Conservation (phyloP, 2,329 filamentous ascomycete species). For the Coniochaeta ligniaria region DNA sequence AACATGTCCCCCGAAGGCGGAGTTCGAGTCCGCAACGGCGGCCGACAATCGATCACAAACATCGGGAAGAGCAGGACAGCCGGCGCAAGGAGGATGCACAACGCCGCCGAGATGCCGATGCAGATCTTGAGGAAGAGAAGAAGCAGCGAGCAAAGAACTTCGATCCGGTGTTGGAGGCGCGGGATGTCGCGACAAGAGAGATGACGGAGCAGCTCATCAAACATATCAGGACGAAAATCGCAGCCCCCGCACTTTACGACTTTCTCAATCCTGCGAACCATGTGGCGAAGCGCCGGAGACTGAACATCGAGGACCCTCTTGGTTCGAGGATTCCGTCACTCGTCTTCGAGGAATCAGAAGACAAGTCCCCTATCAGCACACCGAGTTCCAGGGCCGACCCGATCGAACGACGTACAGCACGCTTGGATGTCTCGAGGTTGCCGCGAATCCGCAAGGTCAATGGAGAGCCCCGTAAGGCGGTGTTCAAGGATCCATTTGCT, state of each 20-base stretch:
- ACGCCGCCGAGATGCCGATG: slow-evolving; percentile 63
- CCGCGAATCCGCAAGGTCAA: slow-evolving; percentile 70
- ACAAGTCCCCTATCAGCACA: slow-evolving; percentile 56
- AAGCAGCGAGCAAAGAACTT: slow-evolving; percentile 78
- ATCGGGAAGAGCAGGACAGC: slow-evolving; percentile 60
- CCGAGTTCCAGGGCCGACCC: slow-evolving; percentile 57
- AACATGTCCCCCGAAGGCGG: slow-evolving; percentile 23
- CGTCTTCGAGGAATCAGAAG: slow-evolving; percentile 52
- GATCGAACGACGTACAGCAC: slow-evolving; percentile 52
- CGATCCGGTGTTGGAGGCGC: slow-evolving; percentile 81
- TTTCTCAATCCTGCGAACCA: slow-evolving; percentile 80
- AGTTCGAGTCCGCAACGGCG: slow-evolving; percentile 28
- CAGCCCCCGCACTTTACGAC: slow-evolving; percentile 70
- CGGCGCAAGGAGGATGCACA: slow-evolving; percentile 65
- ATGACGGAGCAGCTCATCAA: slow-evolving; percentile 80
- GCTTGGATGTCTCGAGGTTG: slow-evolving; percentile 55
- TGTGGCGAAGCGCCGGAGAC: slow-evolving; percentile 66
- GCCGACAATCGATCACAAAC: slow-evolving; percentile 35
- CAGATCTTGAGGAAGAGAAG: slow-evolving; percentile 86
- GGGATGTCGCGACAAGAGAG: slow-evolving; percentile 71
- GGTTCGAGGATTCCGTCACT: slow-evolving; percentile 44
- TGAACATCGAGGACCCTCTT: slow-evolving; percentile 67
- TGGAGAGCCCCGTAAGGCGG: slow-evolving; percentile 50
- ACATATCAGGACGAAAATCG: slow-evolving; percentile 83
- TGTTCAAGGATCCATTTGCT: slow-evolving; percentile 61